Evolutionary conservation across 192 early-diverging fungal species (phyloP).

Genomic region (Coemansia umbellata): DNA sequence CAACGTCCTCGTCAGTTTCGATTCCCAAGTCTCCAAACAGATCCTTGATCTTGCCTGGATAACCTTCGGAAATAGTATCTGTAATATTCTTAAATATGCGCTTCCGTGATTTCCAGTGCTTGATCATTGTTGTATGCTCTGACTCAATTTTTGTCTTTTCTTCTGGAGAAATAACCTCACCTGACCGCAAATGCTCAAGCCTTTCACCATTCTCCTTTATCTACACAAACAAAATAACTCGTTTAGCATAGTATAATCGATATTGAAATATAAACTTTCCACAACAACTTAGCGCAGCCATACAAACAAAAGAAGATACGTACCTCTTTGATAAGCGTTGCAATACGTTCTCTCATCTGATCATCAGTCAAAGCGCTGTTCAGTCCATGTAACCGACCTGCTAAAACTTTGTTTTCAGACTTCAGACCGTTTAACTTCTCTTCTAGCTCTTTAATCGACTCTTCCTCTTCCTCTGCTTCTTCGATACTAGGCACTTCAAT

Average conservation of each 20-base stretch:
- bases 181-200: slow-evolving; percentile 30
- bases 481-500: slow-evolving; percentile 38
- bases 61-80: slow-evolving; percentile 51
- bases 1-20: slow-evolving; percentile 56
- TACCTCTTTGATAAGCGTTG: slow-evolving; percentile 24
- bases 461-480: slow-evolving; percentile 44
- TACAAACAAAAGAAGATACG: not conserved
- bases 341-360: slow-evolving; percentile 44
- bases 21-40: slow-evolving; percentile 56
- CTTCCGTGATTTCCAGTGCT: slow-evolving; percentile 56
- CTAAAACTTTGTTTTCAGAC: slow-evolving; percentile 21
- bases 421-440: slow-evolving; percentile 21
- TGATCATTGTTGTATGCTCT: slow-evolving; percentile 37
- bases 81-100: slow-evolving; percentile 57
- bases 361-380: slow-evolving; percentile 36
- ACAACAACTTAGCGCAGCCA: too few relatives aligned
- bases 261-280: too few relatives aligned
- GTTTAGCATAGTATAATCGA: too few relatives aligned
- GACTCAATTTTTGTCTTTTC: slow-evolving; percentile 32
- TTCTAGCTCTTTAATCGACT: slow-evolving; percentile 25
- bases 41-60: slow-evolving; percentile 51
- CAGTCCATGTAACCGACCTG: slow-evolving; percentile 16
- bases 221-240: too few relatives aligned
- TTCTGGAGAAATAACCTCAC: slow-evolving; percentile 43
- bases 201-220: slow-evolving; percentile 27